Evolutionary conservation across 192 early-diverging fungal species (phyloP).

Genomic region (Coemansia sp.): DNA sequence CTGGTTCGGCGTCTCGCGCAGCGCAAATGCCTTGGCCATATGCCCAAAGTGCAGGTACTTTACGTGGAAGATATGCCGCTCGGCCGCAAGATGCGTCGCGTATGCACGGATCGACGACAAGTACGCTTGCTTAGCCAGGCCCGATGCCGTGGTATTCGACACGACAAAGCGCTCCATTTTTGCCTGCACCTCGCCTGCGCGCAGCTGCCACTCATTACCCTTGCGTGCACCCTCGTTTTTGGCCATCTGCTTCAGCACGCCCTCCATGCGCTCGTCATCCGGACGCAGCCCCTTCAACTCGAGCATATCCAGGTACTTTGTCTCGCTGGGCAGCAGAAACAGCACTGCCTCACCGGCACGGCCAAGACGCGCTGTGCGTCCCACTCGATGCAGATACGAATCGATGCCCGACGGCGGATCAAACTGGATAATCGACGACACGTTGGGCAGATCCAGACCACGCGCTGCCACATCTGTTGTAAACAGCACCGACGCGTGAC

Average conservation of each 20-base stretch:
- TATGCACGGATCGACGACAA: conserved; percentile 90
- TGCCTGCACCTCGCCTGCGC: conserved; percentile 47
- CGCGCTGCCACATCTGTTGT: conserved; percentile 98
- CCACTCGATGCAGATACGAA: conserved; percentile 97
- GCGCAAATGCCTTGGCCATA: conserved; percentile 93
- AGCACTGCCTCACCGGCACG: conserved; percentile 80
- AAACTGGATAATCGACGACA: conserved; percentile 90
- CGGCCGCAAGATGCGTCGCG: conserved; percentile 81
- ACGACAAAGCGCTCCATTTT: conserved; percentile 48
- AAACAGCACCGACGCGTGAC: conserved; percentile 72
- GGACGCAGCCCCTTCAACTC: conserved; percentile 63
- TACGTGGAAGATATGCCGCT: conserved; percentile 93
- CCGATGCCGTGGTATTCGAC: conserved; percentile 22
- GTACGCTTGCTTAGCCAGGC: conserved; percentile 78
- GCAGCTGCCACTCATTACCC: conserved; percentile 43
- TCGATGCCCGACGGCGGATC: conserved; percentile 92
- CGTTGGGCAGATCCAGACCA: conserved; percentile 95
- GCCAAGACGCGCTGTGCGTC: conserved; percentile 94
- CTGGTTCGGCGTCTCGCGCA: conserved; percentile 87
- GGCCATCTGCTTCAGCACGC: conserved; percentile 54
- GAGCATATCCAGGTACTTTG: conserved; percentile 67
- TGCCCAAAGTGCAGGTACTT: conserved; percentile 95
- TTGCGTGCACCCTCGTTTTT: conserved; percentile 53
- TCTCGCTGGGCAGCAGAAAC: conserved; percentile 90
- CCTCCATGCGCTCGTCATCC: conserved; percentile 63